phyloP scores from a whole-genome alignment of 2,329 filamentous ascomycete species.

The Clarireedia hainanense region DNA sequence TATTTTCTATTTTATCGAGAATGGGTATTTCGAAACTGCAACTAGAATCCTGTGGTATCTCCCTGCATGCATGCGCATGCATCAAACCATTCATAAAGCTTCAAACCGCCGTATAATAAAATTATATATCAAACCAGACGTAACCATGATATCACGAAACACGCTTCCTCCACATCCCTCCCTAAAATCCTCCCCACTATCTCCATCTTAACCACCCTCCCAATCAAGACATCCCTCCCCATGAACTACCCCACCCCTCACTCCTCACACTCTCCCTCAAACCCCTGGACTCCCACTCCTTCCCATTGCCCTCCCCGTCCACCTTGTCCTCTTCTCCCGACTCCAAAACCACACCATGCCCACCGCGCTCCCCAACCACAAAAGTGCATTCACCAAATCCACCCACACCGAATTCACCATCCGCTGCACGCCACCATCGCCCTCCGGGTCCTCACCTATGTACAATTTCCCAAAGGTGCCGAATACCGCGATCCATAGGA shows the following conservation, averaged over 20 bases:
- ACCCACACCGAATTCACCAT: conserved; percentile 90
- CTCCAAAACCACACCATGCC: conserved; percentile 52
- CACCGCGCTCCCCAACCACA: conserved; percentile 63
- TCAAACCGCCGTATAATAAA: no score
- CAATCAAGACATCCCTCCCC: not conserved
- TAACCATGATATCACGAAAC: no score
- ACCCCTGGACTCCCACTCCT: conserved; percentile 5
- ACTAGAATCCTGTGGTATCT: no score
- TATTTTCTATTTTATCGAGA: no score
- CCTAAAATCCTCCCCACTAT: not conserved
- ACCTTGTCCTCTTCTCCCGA: conserved; percentile 43
- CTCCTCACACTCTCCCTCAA: not conserved
- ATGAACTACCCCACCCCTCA: not conserved
- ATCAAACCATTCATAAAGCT: no score
- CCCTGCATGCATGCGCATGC: no score
- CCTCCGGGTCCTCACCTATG: conserved; percentile 59
- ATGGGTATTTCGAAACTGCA: no score
- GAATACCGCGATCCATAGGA: conserved; percentile 76
- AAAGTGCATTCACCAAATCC: conserved; percentile 62
- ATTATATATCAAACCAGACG: no score
- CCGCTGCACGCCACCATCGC: conserved; percentile 53
- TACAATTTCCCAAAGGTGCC: conserved; percentile 77
- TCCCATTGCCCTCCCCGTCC: conserved; percentile 43
- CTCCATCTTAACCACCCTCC: not conserved
- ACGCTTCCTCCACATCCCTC: no score